These are phyloP conservation scores for Mycena indigotica DNA, from an alignment of 768 basidiomycete species.

Conservation along the genomic window DNA sequence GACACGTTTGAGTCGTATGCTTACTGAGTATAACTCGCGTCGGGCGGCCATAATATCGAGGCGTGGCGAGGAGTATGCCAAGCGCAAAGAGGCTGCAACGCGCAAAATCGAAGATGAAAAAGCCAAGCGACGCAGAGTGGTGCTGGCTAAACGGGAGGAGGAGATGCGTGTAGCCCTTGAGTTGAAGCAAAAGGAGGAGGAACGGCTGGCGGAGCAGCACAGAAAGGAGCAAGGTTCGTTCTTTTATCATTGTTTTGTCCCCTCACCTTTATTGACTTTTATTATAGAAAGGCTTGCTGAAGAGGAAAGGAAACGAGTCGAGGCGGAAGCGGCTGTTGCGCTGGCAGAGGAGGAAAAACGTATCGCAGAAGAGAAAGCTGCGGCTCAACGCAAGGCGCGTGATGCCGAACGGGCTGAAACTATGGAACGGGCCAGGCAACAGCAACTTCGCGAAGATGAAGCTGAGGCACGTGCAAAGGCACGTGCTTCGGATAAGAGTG, in stretches of 20 bases:
- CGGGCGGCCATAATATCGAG: slow-evolving; percentile 56
- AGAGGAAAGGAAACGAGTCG: slow-evolving; percentile 49
- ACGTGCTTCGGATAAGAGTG: slow-evolving; percentile 46
- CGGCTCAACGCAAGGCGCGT: slow-evolving; percentile 53
- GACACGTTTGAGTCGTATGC: slow-evolving; percentile 70
- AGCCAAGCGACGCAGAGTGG: slow-evolving; percentile 59
- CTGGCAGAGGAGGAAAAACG: slow-evolving; percentile 58
- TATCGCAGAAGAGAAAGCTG: slow-evolving; percentile 61
- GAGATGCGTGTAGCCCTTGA: slow-evolving; percentile 50
- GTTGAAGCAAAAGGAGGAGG: slow-evolving; percentile 50
- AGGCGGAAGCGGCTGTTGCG: slow-evolving; percentile 51
- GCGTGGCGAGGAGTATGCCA: slow-evolving; percentile 66
- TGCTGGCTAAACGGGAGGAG: slow-evolving; percentile 63
- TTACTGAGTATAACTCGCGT: slow-evolving; percentile 63
- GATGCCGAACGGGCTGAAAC: slow-evolving; percentile 53
- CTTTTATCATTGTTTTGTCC: neutral
- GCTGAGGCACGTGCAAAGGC: slow-evolving; percentile 50
- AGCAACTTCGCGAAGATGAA: slow-evolving; percentile 69
- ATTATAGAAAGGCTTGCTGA: slow-evolving; percentile 54
- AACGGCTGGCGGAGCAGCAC: slow-evolving; percentile 45
- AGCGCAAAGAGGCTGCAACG: slow-evolving; percentile 56
- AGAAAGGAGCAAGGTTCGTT: slow-evolving; percentile 54
- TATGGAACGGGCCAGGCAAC: slow-evolving; percentile 57
- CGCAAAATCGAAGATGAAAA: slow-evolving; percentile 86
- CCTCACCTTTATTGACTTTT: neutral